Percentiles rank a stretch among this genome's conserved stretches.
These are phyloP conservation scores for Pouteria campechiana DNA, from an alignment of 179 eudicot species.

Conservation along the genomic window DNA sequence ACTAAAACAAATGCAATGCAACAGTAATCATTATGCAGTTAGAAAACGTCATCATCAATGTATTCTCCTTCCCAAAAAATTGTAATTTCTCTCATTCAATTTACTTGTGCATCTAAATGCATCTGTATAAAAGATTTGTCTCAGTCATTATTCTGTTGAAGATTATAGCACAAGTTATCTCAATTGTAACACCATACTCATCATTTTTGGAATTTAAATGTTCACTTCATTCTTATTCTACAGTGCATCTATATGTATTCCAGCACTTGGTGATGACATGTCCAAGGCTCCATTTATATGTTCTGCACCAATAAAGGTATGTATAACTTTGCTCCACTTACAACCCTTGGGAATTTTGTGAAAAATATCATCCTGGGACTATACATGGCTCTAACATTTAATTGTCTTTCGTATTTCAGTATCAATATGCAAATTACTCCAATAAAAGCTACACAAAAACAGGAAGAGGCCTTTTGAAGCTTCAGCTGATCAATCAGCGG, in stretches of 20 bases:
- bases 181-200: not conserved
- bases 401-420: slow-evolving; percentile 32
- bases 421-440: slow-evolving; percentile 38
- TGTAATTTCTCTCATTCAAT: no score
- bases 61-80: no score
- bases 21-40: no score
- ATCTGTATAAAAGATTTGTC: not conserved
- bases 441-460: slow-evolving; percentile 24
- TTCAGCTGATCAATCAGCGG: slow-evolving; percentile 68
- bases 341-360: not conserved
- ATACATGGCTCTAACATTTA: no score
- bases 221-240: not conserved
- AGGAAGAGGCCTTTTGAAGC: slow-evolving; percentile 43
- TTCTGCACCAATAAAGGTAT: slow-evolving; percentile 68
- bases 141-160: not conserved
- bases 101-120: not conserved
- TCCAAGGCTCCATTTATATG: slow-evolving; percentile 46
- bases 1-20: no score
- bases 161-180: not conserved
- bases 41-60: no score
- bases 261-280: slow-evolving; percentile 2
- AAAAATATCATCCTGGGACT: not conserved
- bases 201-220: not conserved
- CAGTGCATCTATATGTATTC: slow-evolving; percentile 19
- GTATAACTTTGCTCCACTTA: not conserved